Base-by-base conservation (phyloP, 148 eudicot species). In the Linanthus parryae region DNA sequence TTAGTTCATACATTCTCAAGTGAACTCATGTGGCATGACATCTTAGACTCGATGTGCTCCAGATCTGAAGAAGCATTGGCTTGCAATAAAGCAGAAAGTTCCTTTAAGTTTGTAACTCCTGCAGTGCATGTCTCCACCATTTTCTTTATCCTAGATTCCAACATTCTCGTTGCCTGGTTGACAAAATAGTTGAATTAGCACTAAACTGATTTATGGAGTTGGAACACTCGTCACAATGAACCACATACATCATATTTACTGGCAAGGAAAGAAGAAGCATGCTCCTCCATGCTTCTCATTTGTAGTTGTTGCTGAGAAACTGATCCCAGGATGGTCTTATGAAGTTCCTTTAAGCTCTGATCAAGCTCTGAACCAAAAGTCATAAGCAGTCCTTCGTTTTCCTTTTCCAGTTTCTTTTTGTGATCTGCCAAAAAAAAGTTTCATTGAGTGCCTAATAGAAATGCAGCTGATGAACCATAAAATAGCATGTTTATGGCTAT, bases 341-440 rank as follows among this genome's bases (percentile, higher is more conserved):
- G 83, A 70, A 90, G 66, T 58, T 73, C 77, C 62, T 72, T 78
- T 60, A 90, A 78, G 66, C 83, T 80, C 57, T 75, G 72, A 42
- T 84, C 97, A 56, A 90, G 95, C 58, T 85, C 78, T 42, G 75
- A 70, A 64, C 94, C 91, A 65, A 90, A 82, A 43, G 71, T 58
- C 56, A 75, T 67, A 25, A 90, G 75, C 47, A 82, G 46, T 67
- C 73, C 71, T 52, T 75, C 85, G 66, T 90, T 90, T 62, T 80
- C 73, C 38, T 61, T 67, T 56, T 90, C 95, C 48, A 90, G 10
- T 67, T 61, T 72, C 59, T 67, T 71, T 61, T 90, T 90, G 21
- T 75, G 70, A 71, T 82, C 95, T 85, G 83, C 27, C 59, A 25
- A 25, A 33, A n/a, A n/a, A n/a, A n/a, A 27, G 19, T 2, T 52